These are phyloP conservation scores for Starmerella davenportii DNA, from an alignment of 805 yeast species.

Conservation along the genomic window DNA sequence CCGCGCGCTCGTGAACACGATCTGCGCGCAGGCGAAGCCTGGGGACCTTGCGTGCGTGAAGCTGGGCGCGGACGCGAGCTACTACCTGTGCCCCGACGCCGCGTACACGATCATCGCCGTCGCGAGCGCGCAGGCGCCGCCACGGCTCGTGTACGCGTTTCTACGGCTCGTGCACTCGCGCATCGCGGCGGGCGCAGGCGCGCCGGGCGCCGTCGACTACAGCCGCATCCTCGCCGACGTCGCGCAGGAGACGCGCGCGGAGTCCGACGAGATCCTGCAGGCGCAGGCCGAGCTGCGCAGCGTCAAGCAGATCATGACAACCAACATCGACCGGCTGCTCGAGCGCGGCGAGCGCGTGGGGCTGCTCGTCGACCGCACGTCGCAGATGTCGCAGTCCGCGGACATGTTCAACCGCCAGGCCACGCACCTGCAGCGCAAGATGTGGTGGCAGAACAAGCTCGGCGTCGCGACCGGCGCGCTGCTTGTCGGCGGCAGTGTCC, in stretches of 20 bases:
- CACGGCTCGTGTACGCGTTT: slow-evolving; percentile 17
- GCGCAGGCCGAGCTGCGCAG: slow-evolving; percentile 37
- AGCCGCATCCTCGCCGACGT: slow-evolving; percentile 9
- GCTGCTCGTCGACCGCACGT: slow-evolving; percentile 60
- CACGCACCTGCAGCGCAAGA: slow-evolving; percentile 37
- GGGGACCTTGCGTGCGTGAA: slow-evolving; percentile 12
- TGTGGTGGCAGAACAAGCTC: slow-evolving; percentile 44
- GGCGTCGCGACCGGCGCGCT: neutral
- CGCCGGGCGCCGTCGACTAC: slow-evolving; percentile 5
- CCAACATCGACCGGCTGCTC: slow-evolving; percentile 51
- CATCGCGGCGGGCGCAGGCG: too few species aligned
- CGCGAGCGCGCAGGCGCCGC: slow-evolving; percentile 12
- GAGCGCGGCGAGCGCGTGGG: slow-evolving; percentile 65
- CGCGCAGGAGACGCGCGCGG: slow-evolving; percentile 5
- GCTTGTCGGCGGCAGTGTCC: neutral
- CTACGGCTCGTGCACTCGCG: slow-evolving; percentile 15
- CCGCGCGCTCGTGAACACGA: slow-evolving; percentile 10
- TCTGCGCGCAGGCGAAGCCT: slow-evolving; percentile 13
- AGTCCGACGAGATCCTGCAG: slow-evolving; percentile 15
- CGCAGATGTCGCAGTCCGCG: slow-evolving; percentile 47
- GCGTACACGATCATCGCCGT: slow-evolving; percentile 8
- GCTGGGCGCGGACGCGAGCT: slow-evolving; percentile 9
- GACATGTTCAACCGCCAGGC: slow-evolving; percentile 55
- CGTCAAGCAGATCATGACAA: slow-evolving; percentile 51
- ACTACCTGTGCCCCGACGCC: slow-evolving; percentile 4